Evolutionary conservation across 73 alveolate species (phyloP).

Genomic region (Uronychia setigera): DNA sequence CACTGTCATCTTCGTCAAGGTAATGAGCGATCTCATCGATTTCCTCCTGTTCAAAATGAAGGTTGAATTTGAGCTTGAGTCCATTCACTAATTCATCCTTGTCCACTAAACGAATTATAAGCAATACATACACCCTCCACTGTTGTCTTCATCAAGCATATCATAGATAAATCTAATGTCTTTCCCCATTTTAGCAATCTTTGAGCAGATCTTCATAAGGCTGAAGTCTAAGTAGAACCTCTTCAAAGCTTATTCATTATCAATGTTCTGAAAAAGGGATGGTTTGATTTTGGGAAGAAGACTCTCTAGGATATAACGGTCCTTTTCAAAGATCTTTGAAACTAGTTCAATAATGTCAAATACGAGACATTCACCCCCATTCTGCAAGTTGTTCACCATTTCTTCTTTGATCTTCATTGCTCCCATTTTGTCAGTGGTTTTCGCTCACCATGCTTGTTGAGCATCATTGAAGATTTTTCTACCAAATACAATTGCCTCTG

Average conservation of each 20-base stretch:
- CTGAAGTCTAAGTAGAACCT: conserved; percentile 41
- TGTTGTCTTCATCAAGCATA: conserved; percentile 56
- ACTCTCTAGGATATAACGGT: conserved; percentile 32
- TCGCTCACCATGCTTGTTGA: conserved; percentile 20
- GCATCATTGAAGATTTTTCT: conserved; percentile 14
- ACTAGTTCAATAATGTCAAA: conserved; percentile 39
- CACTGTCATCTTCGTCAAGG: conserved; percentile 32
- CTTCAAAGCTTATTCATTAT: conserved; percentile 6
- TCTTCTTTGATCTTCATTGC: conserved; percentile 21
- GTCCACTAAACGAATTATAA: neutral
- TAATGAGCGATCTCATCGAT: conserved; percentile 6
- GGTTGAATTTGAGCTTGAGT: neutral
- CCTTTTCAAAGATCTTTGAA: conserved; percentile 30
- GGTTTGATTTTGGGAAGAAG: conserved; percentile 40
- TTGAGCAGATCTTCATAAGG: conserved; percentile 40
- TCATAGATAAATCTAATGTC: conserved; percentile 43
- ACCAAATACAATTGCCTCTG: neutral
- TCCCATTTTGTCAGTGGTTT: conserved; percentile 8
- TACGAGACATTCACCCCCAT: conserved; percentile 55
- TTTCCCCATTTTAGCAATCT: conserved; percentile 55
- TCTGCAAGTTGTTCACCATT: conserved; percentile 4
- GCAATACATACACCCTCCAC: conserved; percentile 39
- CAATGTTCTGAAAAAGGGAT: conserved; percentile 5
- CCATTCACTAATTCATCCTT: conserved; percentile 19
- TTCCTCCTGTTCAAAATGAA: conserved; percentile 9